phyloP scores from a whole-genome alignment of 345 rosid species.

The Eucalyptus erythrocorys region DNA sequence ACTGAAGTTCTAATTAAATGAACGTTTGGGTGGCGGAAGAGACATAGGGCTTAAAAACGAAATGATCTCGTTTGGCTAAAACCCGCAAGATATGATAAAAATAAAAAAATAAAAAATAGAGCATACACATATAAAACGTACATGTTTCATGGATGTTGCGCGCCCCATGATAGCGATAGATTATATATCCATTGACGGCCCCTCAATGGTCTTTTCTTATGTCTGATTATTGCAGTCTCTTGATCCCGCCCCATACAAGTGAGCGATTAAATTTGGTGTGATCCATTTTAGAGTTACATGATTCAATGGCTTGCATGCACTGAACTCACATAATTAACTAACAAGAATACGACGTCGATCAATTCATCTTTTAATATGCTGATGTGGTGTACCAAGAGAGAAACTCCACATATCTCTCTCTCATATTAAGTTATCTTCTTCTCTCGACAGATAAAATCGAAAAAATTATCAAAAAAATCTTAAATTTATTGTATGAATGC shows the following conservation, averaged over 20 bases:
- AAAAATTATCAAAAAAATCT: too few relatives aligned
- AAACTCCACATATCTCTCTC: neutral
- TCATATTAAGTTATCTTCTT: accelerated
- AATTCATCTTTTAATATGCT: too few relatives aligned
- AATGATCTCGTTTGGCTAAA: neutral
- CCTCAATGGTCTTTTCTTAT: neutral
- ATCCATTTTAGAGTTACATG: neutral
- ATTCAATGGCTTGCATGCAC: neutral
- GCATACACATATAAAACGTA: neutral
- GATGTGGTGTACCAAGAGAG: neutral
- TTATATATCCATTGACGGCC: neutral
- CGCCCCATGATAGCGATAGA: neutral
- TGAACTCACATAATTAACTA: neutral
- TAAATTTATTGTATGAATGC: accelerated
- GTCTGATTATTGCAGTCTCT: neutral
- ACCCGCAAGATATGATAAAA: neutral
- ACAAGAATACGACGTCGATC: too few relatives aligned
- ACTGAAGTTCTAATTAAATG: neutral
- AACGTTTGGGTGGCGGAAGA: neutral
- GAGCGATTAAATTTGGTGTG: neutral
- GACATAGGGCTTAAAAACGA: neutral
- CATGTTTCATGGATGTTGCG: neutral
- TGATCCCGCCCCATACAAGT: neutral
- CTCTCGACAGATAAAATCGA: accelerated
- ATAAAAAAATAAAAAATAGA: neutral